phyloP scores from a whole-genome alignment of 805 yeast genomes.

The Candida hispaniensis region DNA sequence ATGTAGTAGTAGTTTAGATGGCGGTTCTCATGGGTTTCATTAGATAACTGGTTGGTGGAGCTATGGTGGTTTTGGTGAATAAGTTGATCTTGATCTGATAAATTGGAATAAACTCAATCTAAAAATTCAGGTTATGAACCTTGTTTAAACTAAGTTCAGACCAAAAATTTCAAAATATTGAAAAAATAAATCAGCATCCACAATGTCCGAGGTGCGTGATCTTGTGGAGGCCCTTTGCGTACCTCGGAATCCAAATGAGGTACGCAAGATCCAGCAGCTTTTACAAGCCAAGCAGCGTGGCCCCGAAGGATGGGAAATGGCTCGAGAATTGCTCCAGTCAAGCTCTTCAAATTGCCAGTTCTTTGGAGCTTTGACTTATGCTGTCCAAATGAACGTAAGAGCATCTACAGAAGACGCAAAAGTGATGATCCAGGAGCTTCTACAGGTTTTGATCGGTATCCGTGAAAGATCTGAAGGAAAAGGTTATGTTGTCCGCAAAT shows the following conservation, averaged over 20 bases:
- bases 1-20: too few relatives aligned
- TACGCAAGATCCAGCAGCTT: slow-evolving; percentile 36
- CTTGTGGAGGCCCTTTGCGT: slow-evolving; percentile 15
- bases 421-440: slow-evolving; percentile 19
- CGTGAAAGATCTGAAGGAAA: slow-evolving; percentile 11
- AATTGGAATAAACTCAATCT: too few relatives aligned
- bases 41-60: too few relatives aligned
- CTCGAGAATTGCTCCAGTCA: slow-evolving; percentile 38
- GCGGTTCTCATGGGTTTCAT: too few relatives aligned
- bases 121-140: too few relatives aligned
- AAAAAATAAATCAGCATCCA: too few relatives aligned
- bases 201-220: slow-evolving; percentile 8
- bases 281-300: slow-evolving; percentile 53
- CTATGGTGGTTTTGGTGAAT: too few relatives aligned
- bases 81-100: too few relatives aligned
- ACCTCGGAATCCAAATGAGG: slow-evolving; percentile 8
- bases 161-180: too few relatives aligned
- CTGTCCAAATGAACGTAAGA: slow-evolving; percentile 41
- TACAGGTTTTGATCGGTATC: slow-evolving; percentile 20
- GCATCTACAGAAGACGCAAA: slow-evolving; percentile 12
- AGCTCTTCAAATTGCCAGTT: slow-evolving; percentile 36
- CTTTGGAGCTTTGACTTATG: slow-evolving; percentile 72
- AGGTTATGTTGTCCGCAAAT: slow-evolving; percentile 44
- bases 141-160: too few relatives aligned
- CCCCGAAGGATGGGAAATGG: slow-evolving; percentile 45